These are phyloP conservation scores for Geum urbanum DNA, from an alignment of 306 rosid genomes.

Conservation along the genomic window DNA sequence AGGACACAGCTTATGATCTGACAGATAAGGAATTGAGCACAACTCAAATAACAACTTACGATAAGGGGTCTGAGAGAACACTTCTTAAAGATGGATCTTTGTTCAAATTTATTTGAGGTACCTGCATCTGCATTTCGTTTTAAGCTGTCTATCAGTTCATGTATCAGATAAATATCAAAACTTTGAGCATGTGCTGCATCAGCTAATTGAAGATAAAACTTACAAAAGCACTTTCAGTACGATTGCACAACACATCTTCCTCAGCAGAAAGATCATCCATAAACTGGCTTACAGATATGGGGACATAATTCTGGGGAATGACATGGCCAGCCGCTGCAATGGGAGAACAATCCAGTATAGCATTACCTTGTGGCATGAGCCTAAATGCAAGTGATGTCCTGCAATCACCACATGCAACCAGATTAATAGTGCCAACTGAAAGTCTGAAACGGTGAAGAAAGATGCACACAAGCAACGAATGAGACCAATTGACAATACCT, in stretches of 20 bases:
- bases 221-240: conserved; percentile 57
- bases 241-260: conserved; percentile 66
- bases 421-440: conserved; percentile 30
- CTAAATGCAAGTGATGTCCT: conserved; percentile 93
- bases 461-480: conserved; percentile 15
- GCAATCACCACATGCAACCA: conserved; percentile 45
- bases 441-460: conserved; percentile 22
- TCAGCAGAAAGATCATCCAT: conserved; percentile 97
- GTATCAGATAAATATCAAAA: not conserved
- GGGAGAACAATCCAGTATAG: conserved; percentile 88
- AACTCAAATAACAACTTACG: conserved; percentile 57
- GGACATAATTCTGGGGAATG: conserved; percentile 80
- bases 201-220: conserved; percentile 35
- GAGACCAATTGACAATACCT: conserved; percentile 42
- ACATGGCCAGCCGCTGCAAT: conserved; percentile 94
- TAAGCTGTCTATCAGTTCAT: not conserved
- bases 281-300: conserved; percentile 97
- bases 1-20: not conserved
- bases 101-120: conserved; percentile 47
- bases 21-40: conserved; percentile 3
- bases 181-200: conserved; percentile 4
- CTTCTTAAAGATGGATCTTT: conserved; percentile 84
- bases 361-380: conserved; percentile 95
- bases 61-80: conserved; percentile 83
- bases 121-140: conserved; percentile 42